phyloP scores from a whole-genome alignment of 2,329 filamentous ascomycete genomes.

The Chalaropsis thielavioides region DNA sequence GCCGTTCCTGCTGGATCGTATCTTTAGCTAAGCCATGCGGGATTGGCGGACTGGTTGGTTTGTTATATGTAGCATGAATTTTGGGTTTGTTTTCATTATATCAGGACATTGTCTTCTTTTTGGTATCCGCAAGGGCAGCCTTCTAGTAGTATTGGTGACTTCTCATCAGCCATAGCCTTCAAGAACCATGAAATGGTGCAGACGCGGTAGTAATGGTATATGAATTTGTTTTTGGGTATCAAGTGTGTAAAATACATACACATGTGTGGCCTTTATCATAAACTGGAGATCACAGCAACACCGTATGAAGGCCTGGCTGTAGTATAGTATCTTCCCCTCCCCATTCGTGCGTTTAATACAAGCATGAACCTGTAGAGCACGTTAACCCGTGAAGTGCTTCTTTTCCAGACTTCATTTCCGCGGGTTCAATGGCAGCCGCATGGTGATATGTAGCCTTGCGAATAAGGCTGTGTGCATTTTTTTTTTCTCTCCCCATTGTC shows the following conservation, averaged over 20 bases:
- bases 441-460: background rate
- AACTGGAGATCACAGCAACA: background rate
- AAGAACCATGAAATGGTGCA: too few relatives aligned
- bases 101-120: background rate
- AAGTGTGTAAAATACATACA: conserved; percentile 5
- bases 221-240: conserved; percentile 12
- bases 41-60: background rate
- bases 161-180: too few relatives aligned
- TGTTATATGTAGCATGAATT: background rate
- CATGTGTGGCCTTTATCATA: background rate
- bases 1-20: conserved; percentile 45
- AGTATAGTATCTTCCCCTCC: background rate
- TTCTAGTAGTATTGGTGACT: too few relatives aligned
- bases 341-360: background rate
- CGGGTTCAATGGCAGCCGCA: background rate
- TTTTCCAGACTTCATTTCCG: background rate
- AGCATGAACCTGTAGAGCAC: background rate
- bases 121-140: background rate
- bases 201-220: background rate
- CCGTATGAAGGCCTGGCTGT: background rate
- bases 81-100: background rate
- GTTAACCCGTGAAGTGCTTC: background rate
- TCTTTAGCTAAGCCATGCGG: conserved; percentile 40
- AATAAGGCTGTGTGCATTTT: background rate
- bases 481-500: background rate